Conservation (phyloP, 2,329 filamentous ascomycete species). For the Endocalyx cinctus region DNA sequence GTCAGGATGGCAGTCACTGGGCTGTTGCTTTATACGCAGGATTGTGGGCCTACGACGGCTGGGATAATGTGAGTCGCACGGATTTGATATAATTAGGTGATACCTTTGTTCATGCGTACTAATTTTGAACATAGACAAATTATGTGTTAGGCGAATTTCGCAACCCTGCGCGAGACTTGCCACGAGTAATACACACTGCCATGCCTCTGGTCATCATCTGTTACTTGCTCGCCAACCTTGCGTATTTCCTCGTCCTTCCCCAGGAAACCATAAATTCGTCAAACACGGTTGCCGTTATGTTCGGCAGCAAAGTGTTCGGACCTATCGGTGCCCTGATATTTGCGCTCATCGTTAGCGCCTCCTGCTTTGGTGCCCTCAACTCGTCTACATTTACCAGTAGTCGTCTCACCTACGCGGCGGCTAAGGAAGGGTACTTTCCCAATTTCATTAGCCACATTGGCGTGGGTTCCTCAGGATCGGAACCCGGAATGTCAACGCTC, state of each 20-base stretch:
- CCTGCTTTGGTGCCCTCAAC: conserved; percentile 92
- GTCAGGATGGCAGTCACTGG: conserved; percentile 75
- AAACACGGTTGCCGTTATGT: conserved; percentile 95
- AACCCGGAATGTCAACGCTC: conserved; percentile 37
- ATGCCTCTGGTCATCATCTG: conserved; percentile 89
- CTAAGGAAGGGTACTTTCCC: conserved; percentile 92
- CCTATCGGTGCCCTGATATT: conserved; percentile 75
- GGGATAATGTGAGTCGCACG: conserved; percentile 79
- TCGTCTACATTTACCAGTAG: conserved; percentile 91
- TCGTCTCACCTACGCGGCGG: conserved; percentile 86
- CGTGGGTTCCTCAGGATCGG: conserved; percentile 45
- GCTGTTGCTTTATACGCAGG: conserved; percentile 93
- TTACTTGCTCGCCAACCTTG: conserved; percentile 86
- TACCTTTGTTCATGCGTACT: conserved; percentile 16
- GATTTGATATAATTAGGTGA: too few relatives aligned
- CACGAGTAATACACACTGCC: conserved; percentile 90
- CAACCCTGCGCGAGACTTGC: conserved; percentile 83
- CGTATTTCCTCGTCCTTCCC: conserved; percentile 92
- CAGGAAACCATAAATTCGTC: conserved; percentile 73
- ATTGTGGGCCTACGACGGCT: conserved; percentile 96
- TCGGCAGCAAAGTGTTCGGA: conserved; percentile 86
- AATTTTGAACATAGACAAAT: conserved; percentile 63
- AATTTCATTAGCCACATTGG: conserved; percentile 79
- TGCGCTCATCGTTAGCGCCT: conserved; percentile 83
- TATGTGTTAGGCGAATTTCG: conserved; percentile 97